Base-by-base conservation (phyloP, 371 early-diverging fungal species). In the Pancytospora philotis region DNA sequence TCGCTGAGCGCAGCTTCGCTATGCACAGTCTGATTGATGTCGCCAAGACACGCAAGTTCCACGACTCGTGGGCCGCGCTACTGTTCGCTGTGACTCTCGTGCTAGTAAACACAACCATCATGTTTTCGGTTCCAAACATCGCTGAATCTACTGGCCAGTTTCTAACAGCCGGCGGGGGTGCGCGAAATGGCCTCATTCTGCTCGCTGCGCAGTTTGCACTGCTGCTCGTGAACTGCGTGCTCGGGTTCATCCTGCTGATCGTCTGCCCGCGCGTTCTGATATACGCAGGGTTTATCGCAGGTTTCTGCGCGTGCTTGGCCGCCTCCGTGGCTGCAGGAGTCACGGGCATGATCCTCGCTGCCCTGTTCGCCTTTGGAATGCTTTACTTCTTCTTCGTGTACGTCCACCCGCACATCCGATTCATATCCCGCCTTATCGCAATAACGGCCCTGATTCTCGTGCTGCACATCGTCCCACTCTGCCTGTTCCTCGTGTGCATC, bases 1-100 rank as follows among this genome's bases (percentile, higher is more conserved):
- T n/a, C n/a, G n/a, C n/a, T n/a, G n/a, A n/a, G n/a, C n/a, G n/a
- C n/a, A n/a, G n/a, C n/a, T n/a, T n/a, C n/a, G n/a, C n/a, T n/a
- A n/a, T n/a, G n/a, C n/a, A n/a, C n/a, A n/a, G n/a, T n/a, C n/a
- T n/a, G n/a, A n/a, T n/a, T n/a, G n/a, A n/a, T n/a, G n/a, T n/a
- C n/a, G n/a, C n/a, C n/a, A n/a, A n/a, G n/a, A n/a, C n/a, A n/a
- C n/a, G n/a, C n/a, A n/a, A 22, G 49, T 59, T 59, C 27, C 10
- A 59, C 49, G 59, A 59, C 28, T 13, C 59, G 13, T 59, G 59
- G 59, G 59, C 59, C 6, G 35, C 49, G 22, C 16, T 59, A 6
- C 8, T 59, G 6, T 59, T 59, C 27, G 6, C 49, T 36, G 38
- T 59, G 10, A 3, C 49, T 19, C 16, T 22, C 16, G 22, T 45